Base-by-base conservation (phyloP, 306 rosid species). In the Mimosa bimucronata region DNA sequence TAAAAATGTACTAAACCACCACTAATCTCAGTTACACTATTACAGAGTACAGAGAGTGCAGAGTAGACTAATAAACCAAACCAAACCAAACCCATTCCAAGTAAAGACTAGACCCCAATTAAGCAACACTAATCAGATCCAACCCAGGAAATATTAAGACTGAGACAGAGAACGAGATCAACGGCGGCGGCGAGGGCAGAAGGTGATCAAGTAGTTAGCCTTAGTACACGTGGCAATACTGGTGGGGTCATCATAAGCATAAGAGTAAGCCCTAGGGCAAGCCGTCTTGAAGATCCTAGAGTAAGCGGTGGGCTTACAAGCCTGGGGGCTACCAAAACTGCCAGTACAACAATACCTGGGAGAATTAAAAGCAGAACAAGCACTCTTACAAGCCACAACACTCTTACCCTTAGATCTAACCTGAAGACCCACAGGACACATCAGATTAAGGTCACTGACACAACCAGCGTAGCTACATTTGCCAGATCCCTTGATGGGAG, bases 191-290 rank as follows among this genome's bases (percentile, higher is more conserved):
- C 41, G 90, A 38, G 98, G 91, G 80, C 98, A 95, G 86, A 95
- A 95, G 57, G 98, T 92, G 79, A 95, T 74, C 73, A 91, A 37
- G 61, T 92, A 95, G 82, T 74, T 92, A 1, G 97, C 96, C 1
- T 84, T 80, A 4, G 95, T 88, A 62, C 98, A 95, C 12, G 98
- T 95, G 3, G 94, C 88, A 50, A 95, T 90, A 78, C 98, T 95
- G 19, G 98, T 95, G 3, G 98, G 98, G 83, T 95, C 98, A 73
- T 95, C 98, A 2, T 95, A 95, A 52, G 98, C 98, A 70, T 92
- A 95, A 11, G 97, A 92, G 37, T 95, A 91, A 25, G 98, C 98
- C 73, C 86, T 95, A 0, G 98, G 98, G 77, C 98, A 95, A 0
- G 98, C 98, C 3, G 89, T 74, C 86, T 95, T 91, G 83, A 95